phyloP scores from a whole-genome alignment of 2,329 filamentous ascomycete species.

The Colletotrichum abscissum region DNA sequence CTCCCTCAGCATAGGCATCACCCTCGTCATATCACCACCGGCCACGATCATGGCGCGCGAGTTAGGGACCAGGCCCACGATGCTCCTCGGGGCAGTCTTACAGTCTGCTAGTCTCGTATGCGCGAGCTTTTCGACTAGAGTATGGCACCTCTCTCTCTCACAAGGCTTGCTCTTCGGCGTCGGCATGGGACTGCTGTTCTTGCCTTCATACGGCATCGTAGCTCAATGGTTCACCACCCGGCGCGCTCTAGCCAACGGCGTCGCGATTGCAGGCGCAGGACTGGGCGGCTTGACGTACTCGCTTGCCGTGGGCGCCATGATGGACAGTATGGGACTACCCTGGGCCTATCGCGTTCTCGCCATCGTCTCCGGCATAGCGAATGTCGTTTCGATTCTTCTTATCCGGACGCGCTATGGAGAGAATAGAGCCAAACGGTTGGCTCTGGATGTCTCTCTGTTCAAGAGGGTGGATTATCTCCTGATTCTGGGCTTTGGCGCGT shows the following conservation, averaged over 20 bases:
- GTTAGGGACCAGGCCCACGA: not conserved
- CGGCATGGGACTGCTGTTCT: constrained; percentile 52
- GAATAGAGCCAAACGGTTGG: not conserved
- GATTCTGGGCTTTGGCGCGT: not conserved
- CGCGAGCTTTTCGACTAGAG: not conserved
- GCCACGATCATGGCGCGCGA: not conserved
- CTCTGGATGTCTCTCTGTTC: not conserved
- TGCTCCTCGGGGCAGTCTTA: constrained; percentile 50
- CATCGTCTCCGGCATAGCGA: constrained; percentile 44
- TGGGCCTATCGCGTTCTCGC: constrained; percentile 53
- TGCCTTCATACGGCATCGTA: constrained; percentile 48
- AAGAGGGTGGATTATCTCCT: not conserved
- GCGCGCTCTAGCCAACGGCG: constrained; percentile 51
- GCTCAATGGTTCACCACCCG: constrained; percentile 53
- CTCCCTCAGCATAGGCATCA: constrained; percentile 11
- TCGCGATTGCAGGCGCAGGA: constrained; percentile 51
- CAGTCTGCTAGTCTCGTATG: constrained; percentile 37
- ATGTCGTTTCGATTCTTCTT: constrained; percentile 45
- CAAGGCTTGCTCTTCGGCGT: constrained; percentile 53
- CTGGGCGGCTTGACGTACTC: constrained; percentile 51
- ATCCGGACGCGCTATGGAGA: constrained; percentile 28
- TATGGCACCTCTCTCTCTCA: constrained; percentile 47
- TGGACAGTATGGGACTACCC: constrained; percentile 43
- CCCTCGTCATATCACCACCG: constrained; percentile 11
- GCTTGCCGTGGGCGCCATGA: constrained; percentile 48